phyloP scores from a whole-genome alignment of 2,329 filamentous ascomycete genomes.

The Colletotrichum liriopes region DNA sequence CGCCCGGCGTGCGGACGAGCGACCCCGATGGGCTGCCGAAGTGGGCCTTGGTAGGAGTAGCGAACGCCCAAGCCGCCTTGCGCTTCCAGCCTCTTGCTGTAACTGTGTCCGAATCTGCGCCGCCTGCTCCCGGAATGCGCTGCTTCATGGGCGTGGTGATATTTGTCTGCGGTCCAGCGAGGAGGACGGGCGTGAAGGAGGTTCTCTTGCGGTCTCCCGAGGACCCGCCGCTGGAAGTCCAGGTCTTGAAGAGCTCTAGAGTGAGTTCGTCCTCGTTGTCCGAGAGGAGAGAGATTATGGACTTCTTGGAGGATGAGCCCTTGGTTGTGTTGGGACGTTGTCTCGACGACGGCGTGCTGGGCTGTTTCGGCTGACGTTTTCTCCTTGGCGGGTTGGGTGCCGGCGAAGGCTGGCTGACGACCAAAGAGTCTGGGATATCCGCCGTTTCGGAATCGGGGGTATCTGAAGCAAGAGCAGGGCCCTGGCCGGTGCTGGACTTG shows the following conservation, averaged over 20 bases:
- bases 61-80: slow-evolving; percentile 36
- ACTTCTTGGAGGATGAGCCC: slow-evolving; percentile 51
- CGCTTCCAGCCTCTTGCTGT: slow-evolving; percentile 20
- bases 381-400: neutral
- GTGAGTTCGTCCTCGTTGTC: slow-evolving; percentile 57
- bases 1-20: slow-evolving; percentile 64
- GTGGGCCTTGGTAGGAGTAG: slow-evolving; percentile 23
- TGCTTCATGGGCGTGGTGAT: slow-evolving; percentile 35
- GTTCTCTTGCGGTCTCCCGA: slow-evolving; percentile 1
- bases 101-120: neutral
- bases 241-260: slow-evolving; percentile 50
- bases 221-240: slow-evolving; percentile 21
- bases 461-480: too few species aligned
- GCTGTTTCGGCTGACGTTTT: neutral
- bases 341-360: slow-evolving; percentile 11
- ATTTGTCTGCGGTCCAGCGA: slow-evolving; percentile 23
- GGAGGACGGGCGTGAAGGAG: slow-evolving; percentile 21
- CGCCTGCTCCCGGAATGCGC: neutral
- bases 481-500: neutral
- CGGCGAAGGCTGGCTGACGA: neutral
- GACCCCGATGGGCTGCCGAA: slow-evolving; percentile 45
- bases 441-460: too few species aligned
- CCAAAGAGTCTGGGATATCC: neutral
- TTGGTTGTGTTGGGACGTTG: neutral
- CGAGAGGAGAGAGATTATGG: slow-evolving; percentile 61